Evolutionary conservation across 495 filamentous ascomycete species (phyloP).

Genomic region (Daldinia grandis): DNA sequence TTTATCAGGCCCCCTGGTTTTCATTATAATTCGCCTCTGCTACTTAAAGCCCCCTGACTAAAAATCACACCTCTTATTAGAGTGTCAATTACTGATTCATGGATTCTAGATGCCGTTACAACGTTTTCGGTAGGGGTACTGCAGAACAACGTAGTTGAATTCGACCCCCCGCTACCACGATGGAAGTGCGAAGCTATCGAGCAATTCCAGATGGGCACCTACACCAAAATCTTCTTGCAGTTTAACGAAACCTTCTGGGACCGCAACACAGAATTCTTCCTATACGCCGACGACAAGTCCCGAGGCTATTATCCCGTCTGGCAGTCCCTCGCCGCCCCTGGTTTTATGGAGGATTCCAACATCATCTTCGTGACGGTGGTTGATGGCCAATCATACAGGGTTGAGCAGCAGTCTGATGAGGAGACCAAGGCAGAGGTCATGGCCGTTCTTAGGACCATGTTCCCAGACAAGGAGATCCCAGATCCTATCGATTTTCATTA

Average conservation of each 20-base stretch:
- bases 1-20: constrained; percentile 38
- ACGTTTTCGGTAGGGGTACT: constrained; percentile 68
- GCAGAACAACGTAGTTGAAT: constrained; percentile 68
- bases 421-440: constrained; percentile 68
- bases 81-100: neutral
- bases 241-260: constrained; percentile 80
- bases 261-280: constrained; percentile 69
- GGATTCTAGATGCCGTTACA: constrained; percentile 45
- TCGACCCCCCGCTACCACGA: constrained; percentile 66
- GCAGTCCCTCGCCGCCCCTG: constrained; percentile 68
- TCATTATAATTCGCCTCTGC: neutral
- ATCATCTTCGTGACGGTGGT: constrained; percentile 79
- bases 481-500: constrained; percentile 75
- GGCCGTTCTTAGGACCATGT: constrained; percentile 71
- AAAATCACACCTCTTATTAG: neutral
- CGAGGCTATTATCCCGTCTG: constrained; percentile 77
- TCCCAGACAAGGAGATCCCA: constrained; percentile 65
- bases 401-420: constrained; percentile 70
- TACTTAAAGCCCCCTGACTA: neutral
- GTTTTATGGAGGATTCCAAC: constrained; percentile 69
- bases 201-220: constrained; percentile 76
- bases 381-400: constrained; percentile 64
- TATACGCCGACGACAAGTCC: constrained; percentile 70
- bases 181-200: constrained; percentile 75
- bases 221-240: constrained; percentile 82